Conservation (phyloP, 1,284 basidiomycete genomes). For the Entoloma clypeatum region DNA sequence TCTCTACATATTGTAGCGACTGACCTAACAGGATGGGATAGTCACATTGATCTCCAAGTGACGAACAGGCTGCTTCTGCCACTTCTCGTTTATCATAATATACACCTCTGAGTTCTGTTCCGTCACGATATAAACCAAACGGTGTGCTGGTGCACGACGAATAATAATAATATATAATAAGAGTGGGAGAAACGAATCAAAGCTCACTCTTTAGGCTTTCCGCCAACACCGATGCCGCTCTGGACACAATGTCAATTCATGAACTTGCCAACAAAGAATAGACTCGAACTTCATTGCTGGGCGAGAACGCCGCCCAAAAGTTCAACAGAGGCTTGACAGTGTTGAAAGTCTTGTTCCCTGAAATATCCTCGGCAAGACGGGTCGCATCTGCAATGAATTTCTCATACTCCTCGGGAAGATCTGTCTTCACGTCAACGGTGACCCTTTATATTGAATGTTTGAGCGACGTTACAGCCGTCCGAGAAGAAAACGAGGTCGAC, state of each 20-base stretch:
- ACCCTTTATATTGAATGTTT: neutral
- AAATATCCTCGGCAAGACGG: constrained; percentile 65
- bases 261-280: neutral
- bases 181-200: neutral
- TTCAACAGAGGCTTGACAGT: constrained; percentile 76
- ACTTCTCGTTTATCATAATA: constrained; percentile 67
- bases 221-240: constrained; percentile 75
- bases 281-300: constrained; percentile 58
- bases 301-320: constrained; percentile 79
- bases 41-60: constrained; percentile 65
- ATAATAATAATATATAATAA: neutral
- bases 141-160: constrained; percentile 48
- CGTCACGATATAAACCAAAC: constrained; percentile 77
- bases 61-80: constrained; percentile 66
- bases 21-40: constrained; percentile 75
- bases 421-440: constrained; percentile 34
- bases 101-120: constrained; percentile 76
- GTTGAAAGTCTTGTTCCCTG: constrained; percentile 71
- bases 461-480: constrained; percentile 67
- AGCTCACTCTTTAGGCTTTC: constrained; percentile 61
- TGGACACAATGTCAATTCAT: constrained; percentile 25
- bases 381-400: constrained; percentile 71
- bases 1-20: no score
- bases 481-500: constrained; percentile 79
- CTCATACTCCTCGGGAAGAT: constrained; percentile 52